Base-by-base conservation (phyloP, 306 rosid species). In the Cajanus cajan region DNA sequence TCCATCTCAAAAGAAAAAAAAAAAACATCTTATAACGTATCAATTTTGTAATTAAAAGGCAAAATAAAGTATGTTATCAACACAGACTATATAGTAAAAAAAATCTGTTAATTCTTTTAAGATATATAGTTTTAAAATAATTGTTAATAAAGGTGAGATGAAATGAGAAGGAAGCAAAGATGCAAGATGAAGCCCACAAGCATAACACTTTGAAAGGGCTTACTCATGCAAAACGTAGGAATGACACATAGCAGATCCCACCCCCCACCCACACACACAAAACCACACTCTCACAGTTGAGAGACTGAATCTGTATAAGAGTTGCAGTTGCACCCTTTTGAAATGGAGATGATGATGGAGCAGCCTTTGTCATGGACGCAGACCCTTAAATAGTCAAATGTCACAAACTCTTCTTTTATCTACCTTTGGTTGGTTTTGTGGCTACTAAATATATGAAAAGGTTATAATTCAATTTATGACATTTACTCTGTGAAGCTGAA, bases 191-290 rank as follows among this genome's bases (percentile, higher is more conserved):
- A 51, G 21, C 31, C 9, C 10, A 39, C 13, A 45, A 9, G 41
- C 59, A 69, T 9, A 57, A 52, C 7, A 1, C 8, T 7, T 0
- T 4, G 47, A 39, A 16, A 19, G 51, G 9, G 8, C 48, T 66
- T 18, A 21, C 62, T 74, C 88, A 82, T 83, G 93, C 87, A 87
- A 61, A 43, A 69, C 43, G 85, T 79, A 52, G 34, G 37, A 74
- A 21, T 69, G 52, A 66, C 72, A 66, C 72, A 19, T 66, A 40
- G 24, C n/a, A 41, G 61, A 66, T 22, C 43, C 37, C 68, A 61
- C 37, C 66, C 39, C 14, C 13, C 31, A 54, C 66, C 39, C 66
- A 58, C 66, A 58, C 66, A 25, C 39, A 1, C 15, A 28, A 1
- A 28, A 28, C 2, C 31, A 28, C 2, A 28, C 31, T 28, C n/a